phyloP scores from a whole-genome alignment of 192 early-diverging fungal species.

The Coemansia sp. region DNA sequence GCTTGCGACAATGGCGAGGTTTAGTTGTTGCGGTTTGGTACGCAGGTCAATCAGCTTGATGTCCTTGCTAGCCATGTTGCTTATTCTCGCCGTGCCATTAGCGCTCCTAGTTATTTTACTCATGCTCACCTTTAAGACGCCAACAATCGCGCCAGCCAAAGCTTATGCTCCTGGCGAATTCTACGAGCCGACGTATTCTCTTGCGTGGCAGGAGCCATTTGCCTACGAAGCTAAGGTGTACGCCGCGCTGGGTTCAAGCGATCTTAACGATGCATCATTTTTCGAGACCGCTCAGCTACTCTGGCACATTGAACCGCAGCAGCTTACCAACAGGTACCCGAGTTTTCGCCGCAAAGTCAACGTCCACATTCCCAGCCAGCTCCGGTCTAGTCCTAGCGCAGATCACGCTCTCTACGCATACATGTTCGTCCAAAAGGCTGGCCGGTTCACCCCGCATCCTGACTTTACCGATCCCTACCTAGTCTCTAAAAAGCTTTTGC shows the following conservation, averaged over 20 bases:
- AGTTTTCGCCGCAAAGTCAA: not conserved
- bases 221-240: constrained; percentile 19
- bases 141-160: not conserved
- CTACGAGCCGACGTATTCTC: not conserved
- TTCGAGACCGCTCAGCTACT: constrained; percentile 2
- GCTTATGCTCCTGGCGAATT: not conserved
- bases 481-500: not conserved
- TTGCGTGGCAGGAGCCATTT: not conserved
- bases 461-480: constrained; percentile 13
- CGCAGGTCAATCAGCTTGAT: not conserved
- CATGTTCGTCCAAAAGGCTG: constrained; percentile 10
- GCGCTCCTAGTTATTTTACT: not conserved
- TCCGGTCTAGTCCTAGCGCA: not conserved
- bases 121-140: not conserved
- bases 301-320: not conserved
- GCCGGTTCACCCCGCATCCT: constrained; percentile 15
- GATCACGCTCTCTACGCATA: constrained; percentile 15
- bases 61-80: not conserved
- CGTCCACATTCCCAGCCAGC: not conserved
- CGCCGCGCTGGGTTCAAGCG: not conserved
- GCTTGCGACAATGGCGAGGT: not conserved
- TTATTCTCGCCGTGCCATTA: not conserved
- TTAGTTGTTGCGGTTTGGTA: not conserved
- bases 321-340: constrained; percentile 10
- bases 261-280: not conserved